phyloP scores from a whole-genome alignment of 495 filamentous ascomycete species.

The Talaromyces adpressus region DNA sequence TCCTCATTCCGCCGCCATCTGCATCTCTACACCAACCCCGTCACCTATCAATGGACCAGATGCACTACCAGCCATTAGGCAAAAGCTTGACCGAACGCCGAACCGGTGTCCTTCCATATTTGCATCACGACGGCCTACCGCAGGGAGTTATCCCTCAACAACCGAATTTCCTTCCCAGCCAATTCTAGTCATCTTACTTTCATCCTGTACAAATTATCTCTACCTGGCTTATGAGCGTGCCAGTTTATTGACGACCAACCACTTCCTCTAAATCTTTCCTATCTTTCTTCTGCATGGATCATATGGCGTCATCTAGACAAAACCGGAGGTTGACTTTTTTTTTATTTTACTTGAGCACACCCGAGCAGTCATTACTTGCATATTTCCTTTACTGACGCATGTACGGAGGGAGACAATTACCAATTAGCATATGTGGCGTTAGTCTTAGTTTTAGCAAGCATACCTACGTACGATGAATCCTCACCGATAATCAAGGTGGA shows the following conservation, averaged over 20 bases:
- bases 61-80: slow-evolving; percentile 92
- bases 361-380: background rate
- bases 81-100: slow-evolving; percentile 67
- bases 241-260: background rate
- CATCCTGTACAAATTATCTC: slow-evolving; percentile 2
- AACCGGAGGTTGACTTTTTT: background rate
- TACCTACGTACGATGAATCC: background rate
- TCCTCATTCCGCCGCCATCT: slow-evolving; percentile 82
- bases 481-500: background rate
- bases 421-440: slow-evolving; percentile 6
- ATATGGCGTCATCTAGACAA: slow-evolving; percentile 4
- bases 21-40: slow-evolving; percentile 68
- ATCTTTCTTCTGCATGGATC: background rate
- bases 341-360: too few species aligned
- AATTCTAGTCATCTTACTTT: background rate
- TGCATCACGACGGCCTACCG: slow-evolving; percentile 41
- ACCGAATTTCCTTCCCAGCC: slow-evolving; percentile 8
- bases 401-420: background rate
- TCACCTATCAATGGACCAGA: slow-evolving; percentile 62
- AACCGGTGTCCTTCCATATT: slow-evolving; percentile 77
- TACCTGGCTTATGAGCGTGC: slow-evolving; percentile 4
- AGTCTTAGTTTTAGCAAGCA: slow-evolving; percentile 1
- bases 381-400: background rate
- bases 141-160: slow-evolving; percentile 18
- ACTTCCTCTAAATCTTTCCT: background rate